phyloP scores from a whole-genome alignment of 2,329 filamentous ascomycete species.

The Aureobasidium sp. region DNA sequence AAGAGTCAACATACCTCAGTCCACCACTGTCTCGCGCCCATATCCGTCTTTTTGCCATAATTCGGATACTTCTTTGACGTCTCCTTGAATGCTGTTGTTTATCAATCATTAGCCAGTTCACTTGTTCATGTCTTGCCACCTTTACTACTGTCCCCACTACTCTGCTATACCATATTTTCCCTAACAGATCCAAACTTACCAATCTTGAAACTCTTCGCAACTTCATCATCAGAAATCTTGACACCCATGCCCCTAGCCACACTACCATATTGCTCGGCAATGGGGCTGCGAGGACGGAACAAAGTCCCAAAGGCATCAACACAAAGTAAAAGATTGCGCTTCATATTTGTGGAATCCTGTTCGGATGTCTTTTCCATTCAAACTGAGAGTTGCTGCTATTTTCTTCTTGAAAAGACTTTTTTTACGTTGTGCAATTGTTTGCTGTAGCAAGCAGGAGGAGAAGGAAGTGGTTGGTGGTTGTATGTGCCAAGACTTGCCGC shows the following conservation, averaged over 20 bases:
- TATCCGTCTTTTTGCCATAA: constrained; percentile 46
- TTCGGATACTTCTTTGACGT: constrained; percentile 46
- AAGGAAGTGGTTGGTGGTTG: neutral
- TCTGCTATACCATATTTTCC: neutral
- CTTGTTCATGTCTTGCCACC: neutral
- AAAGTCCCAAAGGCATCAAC: constrained; percentile 61
- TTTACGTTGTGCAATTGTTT: neutral
- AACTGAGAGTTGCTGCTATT: neutral
- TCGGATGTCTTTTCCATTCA: neutral
- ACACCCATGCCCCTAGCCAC: constrained; percentile 46
- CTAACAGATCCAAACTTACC: constrained; percentile 23
- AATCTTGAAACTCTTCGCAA: constrained; percentile 32
- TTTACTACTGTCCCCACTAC: neutral
- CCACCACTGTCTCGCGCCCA: constrained; percentile 53
- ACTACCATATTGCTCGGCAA: constrained; percentile 47
- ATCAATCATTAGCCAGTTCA: neutral
- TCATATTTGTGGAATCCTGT: neutral
- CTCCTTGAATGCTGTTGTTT: constrained; percentile 38
- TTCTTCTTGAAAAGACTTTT: no score
- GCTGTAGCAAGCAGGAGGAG: neutral
- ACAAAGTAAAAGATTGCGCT: constrained; percentile 47
- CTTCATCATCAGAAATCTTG: constrained; percentile 35
- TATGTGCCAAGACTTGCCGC: neutral
- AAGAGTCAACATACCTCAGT: constrained; percentile 38
- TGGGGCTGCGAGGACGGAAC: constrained; percentile 44